Evolutionary conservation across 164 flowering plant species (phyloP).

Genomic region (Tetracentron sinense): DNA sequence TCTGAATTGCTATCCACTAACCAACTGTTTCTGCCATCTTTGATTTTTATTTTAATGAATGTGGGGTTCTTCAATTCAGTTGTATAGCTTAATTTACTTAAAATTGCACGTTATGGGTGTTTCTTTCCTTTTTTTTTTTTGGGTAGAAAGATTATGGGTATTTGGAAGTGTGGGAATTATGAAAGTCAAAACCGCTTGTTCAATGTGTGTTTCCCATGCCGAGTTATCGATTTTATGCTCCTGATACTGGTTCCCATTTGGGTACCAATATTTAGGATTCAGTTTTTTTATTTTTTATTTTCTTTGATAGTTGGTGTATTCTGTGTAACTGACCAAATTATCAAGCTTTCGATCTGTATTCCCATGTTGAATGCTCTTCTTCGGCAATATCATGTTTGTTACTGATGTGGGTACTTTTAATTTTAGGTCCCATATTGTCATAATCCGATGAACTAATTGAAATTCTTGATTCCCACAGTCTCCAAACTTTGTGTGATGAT

Average conservation of each 20-base stretch:
- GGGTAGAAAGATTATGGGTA: background rate
- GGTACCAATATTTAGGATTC: background rate
- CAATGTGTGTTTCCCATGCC: background rate
- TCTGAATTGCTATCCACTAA: too few relatives aligned
- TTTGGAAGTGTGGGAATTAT: background rate
- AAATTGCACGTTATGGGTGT: too few relatives aligned
- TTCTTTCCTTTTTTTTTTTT: background rate
- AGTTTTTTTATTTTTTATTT: too few relatives aligned
- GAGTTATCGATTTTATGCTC: too few relatives aligned
- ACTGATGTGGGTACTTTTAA: conserved; percentile 2
- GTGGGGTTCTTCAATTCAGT: background rate
- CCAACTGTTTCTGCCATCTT: too few relatives aligned
- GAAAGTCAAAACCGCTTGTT: conserved; percentile 5
- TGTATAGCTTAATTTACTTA: too few relatives aligned
- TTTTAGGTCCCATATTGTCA: background rate
- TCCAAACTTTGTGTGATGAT: too few relatives aligned
- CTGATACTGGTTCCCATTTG: background rate
- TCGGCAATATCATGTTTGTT: background rate
- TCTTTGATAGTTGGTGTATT: too few relatives aligned
- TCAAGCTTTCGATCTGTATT: background rate
- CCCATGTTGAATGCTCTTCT: conserved; percentile 4
- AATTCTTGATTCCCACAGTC: background rate
- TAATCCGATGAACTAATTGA: background rate
- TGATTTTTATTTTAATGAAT: background rate
- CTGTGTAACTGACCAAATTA: background rate